Evolutionary conservation across 2,329 filamentous ascomycete genomes (phyloP), one percentile per base, ranked within the genome.

Genomic region (Fusarium sp.): DNA sequence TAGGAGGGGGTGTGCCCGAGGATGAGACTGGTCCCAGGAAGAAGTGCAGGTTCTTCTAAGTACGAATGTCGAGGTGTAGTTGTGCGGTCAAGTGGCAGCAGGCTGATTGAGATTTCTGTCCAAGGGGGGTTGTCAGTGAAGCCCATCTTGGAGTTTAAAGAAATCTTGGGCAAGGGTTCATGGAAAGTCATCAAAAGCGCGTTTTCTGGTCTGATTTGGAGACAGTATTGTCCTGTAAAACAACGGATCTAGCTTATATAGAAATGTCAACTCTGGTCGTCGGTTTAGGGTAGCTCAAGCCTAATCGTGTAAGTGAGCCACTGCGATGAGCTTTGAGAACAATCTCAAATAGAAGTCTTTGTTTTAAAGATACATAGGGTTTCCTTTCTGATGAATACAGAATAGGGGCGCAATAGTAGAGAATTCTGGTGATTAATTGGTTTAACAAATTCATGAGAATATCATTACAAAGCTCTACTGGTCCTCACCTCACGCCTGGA

Each of bases 31-130:
- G 23, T 20, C 42, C 49, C 14, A 58, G 68, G 58, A 75, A 71
- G 51, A 71, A 66, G 36, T 62, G 68, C 1, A 42, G 66, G 5
- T 54, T 75, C 35, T 66, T 72, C 5, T 69, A 23, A 7, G 20
- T 17, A 1, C 20, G 36, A 43, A 15, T 39, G 25, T 1, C 29
- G 11, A 21, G 6, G 11, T 4, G 5, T 59, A 25, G 9, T 6
- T 37, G 6, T 1, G 20, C 3, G n/a, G 43, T 47, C 48, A 31
- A 31, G 48, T 43, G 36, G 6, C 48, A 31, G 15, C 15, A 2
- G 4, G 11, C 20, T 8, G 17, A 3, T 9, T 31, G 11, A 23
- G 4, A n/a, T 2, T n/a, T 43, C 5, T 31, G 2, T 9, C n/a
- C 8, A 23, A 5, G 6, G 9, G 17, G 9, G 14, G 2, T 9